Conservation (phyloP, 139 green algal genomes). For the Haematococcus lacustris region DNA sequence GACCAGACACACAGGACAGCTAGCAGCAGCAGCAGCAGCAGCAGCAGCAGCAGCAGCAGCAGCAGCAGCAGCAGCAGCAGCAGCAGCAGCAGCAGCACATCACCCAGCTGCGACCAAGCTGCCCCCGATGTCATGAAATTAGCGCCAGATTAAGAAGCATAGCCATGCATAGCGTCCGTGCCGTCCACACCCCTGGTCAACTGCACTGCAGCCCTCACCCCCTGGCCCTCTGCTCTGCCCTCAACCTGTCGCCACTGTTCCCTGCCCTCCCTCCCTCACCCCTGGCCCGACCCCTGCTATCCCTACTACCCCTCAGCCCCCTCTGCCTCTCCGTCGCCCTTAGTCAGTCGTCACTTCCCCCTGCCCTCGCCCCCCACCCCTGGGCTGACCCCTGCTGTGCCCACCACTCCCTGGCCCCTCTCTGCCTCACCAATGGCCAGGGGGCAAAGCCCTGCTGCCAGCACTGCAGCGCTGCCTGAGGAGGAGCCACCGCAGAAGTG, state of each 20-base stretch:
- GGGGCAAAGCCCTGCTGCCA: slow-evolving; percentile 55
- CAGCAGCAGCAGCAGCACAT: neutral
- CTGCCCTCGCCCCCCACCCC: neutral
- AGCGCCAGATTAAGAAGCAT: neutral
- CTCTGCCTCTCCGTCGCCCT: too few relatives aligned
- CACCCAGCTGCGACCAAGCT: neutral
- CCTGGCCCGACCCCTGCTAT: neutral
- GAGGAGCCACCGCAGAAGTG: slow-evolving; percentile 45
- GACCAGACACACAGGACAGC: neutral
- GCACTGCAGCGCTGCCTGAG: slow-evolving; percentile 50
- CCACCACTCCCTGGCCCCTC: too few relatives aligned
- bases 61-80: neutral
- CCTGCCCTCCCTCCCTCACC: neutral
- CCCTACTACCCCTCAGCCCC: neutral
- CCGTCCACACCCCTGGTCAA: neutral
- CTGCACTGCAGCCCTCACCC: neutral
- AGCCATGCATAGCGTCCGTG: neutral
- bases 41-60: neutral
- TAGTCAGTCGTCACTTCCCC: neutral
- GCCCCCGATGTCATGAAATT: neutral
- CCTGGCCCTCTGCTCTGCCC: neutral
- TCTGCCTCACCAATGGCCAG: neutral
- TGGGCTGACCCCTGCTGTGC: neutral
- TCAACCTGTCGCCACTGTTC: neutral
- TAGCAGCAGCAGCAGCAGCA: neutral